Percentiles rank a stretch among this genome's conserved stretches.
Conservation (phyloP, 129 eudicot species). For the Artemisia tridentata region DNA sequence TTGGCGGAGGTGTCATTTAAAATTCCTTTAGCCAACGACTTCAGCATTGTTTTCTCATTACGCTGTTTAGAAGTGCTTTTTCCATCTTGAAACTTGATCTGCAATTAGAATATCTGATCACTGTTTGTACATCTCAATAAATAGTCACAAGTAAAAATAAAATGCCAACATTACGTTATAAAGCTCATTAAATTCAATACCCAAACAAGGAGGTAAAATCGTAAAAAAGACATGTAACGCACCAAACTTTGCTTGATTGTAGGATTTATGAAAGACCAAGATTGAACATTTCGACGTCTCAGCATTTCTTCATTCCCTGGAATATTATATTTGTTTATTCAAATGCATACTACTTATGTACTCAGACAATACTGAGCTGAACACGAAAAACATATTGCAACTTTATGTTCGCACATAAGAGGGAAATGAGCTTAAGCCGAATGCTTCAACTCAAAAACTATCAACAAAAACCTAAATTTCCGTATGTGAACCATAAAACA, state of each 20-base stretch:
- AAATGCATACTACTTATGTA: conserved; percentile 11
- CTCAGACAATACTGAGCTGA: not conserved
- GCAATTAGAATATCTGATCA: conserved; percentile 18
- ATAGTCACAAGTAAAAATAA: not conserved
- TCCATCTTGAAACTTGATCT: conserved; percentile 47
- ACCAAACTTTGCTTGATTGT: conserved; percentile 42
- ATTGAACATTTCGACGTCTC: conserved; percentile 32
- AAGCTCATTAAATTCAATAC: not conserved
- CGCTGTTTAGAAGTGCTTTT: conserved; percentile 32
- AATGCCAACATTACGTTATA: not conserved
- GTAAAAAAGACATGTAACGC: conserved; percentile 8
- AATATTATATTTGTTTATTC: conserved; percentile 19
- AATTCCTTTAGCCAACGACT: conserved; percentile 56
- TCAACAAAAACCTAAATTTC: conserved; percentile 5
- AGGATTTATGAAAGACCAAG: conserved; percentile 29
- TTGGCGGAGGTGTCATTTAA: conserved; percentile 47
- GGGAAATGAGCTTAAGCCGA: not conserved
- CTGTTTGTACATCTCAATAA: not conserved
- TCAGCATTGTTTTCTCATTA: conserved; percentile 54
- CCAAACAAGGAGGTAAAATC: not conserved
- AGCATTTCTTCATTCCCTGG: conserved; percentile 42
- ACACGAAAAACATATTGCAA: conserved; percentile 11
- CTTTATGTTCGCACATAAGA: not conserved
- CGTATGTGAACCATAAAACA: not conserved
- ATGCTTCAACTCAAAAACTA: not conserved